A percentile compares a stretch with the other conserved stretches of the same genome.
Conservation (phyloP, 306 rosid species). For the Abrus precatorius region DNA sequence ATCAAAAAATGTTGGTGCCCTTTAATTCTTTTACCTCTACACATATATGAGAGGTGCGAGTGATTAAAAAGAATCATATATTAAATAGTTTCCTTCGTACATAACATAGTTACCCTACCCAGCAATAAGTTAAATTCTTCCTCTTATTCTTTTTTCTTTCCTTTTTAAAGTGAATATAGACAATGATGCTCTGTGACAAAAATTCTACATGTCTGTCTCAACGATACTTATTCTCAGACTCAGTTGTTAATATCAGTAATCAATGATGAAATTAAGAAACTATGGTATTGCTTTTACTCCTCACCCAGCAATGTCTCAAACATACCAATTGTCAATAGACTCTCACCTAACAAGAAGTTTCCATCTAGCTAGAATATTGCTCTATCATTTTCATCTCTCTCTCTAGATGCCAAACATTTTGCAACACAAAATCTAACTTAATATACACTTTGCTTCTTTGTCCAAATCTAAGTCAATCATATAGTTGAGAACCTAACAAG, state of each 20-base stretch:
- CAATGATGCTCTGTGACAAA: neutral
- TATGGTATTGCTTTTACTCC: slow-evolving; percentile 8
- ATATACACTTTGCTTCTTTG: neutral
- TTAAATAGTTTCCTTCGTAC: too few species aligned
- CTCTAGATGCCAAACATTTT: neutral
- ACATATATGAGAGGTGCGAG: too few species aligned
- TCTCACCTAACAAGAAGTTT: slow-evolving; percentile 26
- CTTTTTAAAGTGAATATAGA: neutral
- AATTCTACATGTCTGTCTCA: neutral
- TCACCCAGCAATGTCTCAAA: slow-evolving; percentile 22
- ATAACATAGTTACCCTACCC: neutral
- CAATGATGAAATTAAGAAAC: neutral
- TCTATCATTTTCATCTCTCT: neutral
- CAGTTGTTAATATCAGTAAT: neutral
- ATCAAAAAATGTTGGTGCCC: too few species aligned
- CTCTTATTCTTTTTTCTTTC: neutral
- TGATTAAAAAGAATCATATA: too few species aligned
- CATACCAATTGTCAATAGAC: neutral
- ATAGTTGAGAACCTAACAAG: too few species aligned
- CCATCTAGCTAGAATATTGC: neutral
- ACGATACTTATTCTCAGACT: neutral
- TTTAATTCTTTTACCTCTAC: too few species aligned
- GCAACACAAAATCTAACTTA: neutral
- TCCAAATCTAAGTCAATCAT: neutral
- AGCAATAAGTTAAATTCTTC: neutral